Conservation (phyloP, 306 rosid genomes). For the Herpetospermum pedunculosum region DNA sequence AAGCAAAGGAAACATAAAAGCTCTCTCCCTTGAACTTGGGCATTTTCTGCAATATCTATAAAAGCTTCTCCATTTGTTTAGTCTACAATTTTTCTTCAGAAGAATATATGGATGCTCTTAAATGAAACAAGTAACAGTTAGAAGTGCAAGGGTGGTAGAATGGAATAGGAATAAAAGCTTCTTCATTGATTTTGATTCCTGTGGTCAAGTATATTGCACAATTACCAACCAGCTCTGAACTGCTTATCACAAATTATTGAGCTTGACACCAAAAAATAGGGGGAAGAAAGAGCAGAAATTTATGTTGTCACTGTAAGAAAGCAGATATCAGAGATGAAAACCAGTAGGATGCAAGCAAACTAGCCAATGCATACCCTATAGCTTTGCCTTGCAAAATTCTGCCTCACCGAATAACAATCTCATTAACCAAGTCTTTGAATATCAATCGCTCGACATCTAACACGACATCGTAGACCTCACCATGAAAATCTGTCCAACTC, state of each 20-base stretch:
- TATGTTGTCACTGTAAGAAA: neutral
- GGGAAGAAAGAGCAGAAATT: neutral
- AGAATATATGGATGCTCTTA: neutral
- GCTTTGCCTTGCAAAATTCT: neutral
- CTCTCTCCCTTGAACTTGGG: neutral
- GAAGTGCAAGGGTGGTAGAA: neutral
- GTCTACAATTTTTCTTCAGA: neutral
- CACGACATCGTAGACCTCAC: conserved; percentile 46
- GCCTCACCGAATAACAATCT: conserved; percentile 26
- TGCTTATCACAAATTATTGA: conserved; percentile 3
- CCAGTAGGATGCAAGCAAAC: neutral
- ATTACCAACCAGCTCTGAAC: neutral
- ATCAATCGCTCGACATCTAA: conserved; percentile 63
- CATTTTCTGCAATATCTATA: neutral
- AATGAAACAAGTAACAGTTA: neutral
- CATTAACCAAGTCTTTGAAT: conserved; percentile 74
- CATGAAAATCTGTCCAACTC: conserved; percentile 48
- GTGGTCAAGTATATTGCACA: neutral
- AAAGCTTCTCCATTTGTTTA: neutral
- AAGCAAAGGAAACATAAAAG: neutral
- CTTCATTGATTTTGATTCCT: neutral
- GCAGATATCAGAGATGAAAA: neutral
- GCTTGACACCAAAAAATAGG: neutral
- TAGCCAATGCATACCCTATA: neutral
- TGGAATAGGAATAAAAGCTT: neutral